Evolutionary conservation across 768 basidiomycete genomes (phyloP).

Genomic region (Cubamyces sp.): DNA sequence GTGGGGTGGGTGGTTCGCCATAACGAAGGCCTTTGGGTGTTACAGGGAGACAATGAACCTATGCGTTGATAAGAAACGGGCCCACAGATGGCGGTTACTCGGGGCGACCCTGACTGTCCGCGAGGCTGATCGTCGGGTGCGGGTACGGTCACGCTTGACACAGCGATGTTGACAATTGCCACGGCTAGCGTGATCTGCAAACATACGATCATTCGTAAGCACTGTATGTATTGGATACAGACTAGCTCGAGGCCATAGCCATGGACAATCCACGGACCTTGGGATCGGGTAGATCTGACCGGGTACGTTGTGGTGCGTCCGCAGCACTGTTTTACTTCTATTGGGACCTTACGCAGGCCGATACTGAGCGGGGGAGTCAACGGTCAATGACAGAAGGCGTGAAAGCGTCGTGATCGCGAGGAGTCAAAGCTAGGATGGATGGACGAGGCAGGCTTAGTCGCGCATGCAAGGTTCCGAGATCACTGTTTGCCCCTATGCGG

Average conservation of each 20-base stretch:
- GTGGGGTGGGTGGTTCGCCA: constrained; percentile 25
- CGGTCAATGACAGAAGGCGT: too few species aligned
- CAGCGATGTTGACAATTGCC: neutral
- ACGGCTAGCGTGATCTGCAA: constrained; percentile 15
- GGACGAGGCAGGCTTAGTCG: neutral
- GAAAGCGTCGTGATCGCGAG: neutral
- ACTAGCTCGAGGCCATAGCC: neutral
- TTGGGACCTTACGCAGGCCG: too few species aligned
- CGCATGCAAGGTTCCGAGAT: constrained; percentile 4
- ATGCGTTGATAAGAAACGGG: neutral
- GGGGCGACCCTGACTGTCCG: neutral
- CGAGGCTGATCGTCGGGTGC: constrained; percentile 4
- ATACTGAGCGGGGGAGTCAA: too few species aligned
- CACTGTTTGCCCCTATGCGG: constrained; percentile 7
- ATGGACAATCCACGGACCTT: neutral
- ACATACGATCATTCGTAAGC: constrained; percentile 3
- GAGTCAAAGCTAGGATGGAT: neutral
- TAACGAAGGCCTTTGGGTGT: neutral
- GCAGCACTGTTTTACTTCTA: neutral
- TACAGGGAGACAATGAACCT: constrained; percentile 1
- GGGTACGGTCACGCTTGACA: neutral
- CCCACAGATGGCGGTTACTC: neutral
- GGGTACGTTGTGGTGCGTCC: neutral
- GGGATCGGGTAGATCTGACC: neutral
- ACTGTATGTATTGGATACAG: neutral